These are phyloP conservation scores for Spiraea crenata DNA, from an alignment of 331 rosid genomes.

Conservation along the genomic window DNA sequence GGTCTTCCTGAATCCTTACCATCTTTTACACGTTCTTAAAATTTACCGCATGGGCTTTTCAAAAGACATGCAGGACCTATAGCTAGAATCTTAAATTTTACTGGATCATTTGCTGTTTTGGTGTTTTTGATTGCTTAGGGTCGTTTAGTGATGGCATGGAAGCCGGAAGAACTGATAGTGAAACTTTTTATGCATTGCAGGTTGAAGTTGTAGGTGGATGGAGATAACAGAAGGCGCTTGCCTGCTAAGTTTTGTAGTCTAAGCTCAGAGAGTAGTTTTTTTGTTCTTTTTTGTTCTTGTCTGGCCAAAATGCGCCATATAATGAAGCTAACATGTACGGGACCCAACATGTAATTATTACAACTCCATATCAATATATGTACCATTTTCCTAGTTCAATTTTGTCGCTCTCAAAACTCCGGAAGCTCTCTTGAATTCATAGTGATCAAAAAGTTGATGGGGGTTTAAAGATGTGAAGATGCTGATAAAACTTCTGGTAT, in stretches of 20 bases:
- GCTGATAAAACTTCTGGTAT: not conserved
- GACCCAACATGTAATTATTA: slow-evolving; percentile 35
- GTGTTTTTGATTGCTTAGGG: not conserved
- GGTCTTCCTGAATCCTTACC: slow-evolving; percentile 10
- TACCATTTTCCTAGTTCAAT: not conserved
- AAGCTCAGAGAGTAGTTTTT: slow-evolving; percentile 37
- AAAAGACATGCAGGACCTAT: not conserved
- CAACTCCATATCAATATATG: slow-evolving; percentile 18
- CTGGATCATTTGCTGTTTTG: not conserved
- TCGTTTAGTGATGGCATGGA: not conserved
- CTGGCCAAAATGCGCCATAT: slow-evolving; percentile 37
- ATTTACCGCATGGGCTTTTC: slow-evolving; percentile 5
- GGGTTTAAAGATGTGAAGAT: not conserved
- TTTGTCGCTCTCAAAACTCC: not conserved
- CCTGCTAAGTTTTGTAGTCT: slow-evolving; percentile 70
- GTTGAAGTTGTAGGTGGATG: slow-evolving; percentile 34
- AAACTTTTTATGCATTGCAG: slow-evolving; percentile 48
- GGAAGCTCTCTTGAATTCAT: not conserved
- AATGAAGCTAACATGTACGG: slow-evolving; percentile 35
- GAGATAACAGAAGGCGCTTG: slow-evolving; percentile 21
- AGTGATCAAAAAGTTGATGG: not conserved
- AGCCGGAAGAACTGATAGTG: not conserved
- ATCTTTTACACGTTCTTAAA: not conserved
- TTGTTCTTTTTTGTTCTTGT: slow-evolving; percentile 7
- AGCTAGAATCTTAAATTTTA: not conserved